Evolutionary conservation across 495 filamentous ascomycete genomes (phyloP).

Genomic region (Xylaria curta): DNA sequence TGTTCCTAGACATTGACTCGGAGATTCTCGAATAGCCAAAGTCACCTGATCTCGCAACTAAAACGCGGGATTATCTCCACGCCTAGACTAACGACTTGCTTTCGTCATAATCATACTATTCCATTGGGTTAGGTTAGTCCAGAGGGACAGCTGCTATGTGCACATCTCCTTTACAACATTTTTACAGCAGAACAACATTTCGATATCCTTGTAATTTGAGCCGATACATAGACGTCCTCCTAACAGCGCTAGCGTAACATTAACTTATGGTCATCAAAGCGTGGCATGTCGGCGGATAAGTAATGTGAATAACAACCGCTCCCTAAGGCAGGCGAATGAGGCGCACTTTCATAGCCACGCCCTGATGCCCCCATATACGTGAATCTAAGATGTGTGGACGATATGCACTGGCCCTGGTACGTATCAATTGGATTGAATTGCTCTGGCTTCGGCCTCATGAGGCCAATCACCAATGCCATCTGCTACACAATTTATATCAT

Average conservation of each 20-base stretch:
- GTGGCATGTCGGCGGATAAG: neutral
- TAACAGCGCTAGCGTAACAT: neutral
- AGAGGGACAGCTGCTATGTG: neutral
- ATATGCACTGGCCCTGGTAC: slow-evolving; percentile 80
- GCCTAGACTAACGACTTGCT: neutral
- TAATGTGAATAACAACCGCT: neutral
- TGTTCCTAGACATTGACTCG: neutral
- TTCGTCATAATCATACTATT: slow-evolving; percentile 14
- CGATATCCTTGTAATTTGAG: neutral
- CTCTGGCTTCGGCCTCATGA: neutral
- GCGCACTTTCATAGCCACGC: neutral
- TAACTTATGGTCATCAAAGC: neutral
- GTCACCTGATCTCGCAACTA: slow-evolving; percentile 27
- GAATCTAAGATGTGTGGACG: slow-evolving; percentile 75
- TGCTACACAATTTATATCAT: neutral
- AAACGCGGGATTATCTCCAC: neutral
- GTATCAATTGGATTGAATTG: slow-evolving; percentile 33
- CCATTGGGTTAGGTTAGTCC: neutral
- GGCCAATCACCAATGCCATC: neutral
- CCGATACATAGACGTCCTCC: neutral
- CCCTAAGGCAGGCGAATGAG: neutral
- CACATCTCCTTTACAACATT: neutral
- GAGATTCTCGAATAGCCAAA: slow-evolving; percentile 8
- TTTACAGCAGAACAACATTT: neutral
- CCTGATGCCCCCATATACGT: neutral